These are phyloP conservation scores for Aspergillus heteromorphus DNA, from an alignment of 495 filamentous ascomycete species.

Conservation along the genomic window DNA sequence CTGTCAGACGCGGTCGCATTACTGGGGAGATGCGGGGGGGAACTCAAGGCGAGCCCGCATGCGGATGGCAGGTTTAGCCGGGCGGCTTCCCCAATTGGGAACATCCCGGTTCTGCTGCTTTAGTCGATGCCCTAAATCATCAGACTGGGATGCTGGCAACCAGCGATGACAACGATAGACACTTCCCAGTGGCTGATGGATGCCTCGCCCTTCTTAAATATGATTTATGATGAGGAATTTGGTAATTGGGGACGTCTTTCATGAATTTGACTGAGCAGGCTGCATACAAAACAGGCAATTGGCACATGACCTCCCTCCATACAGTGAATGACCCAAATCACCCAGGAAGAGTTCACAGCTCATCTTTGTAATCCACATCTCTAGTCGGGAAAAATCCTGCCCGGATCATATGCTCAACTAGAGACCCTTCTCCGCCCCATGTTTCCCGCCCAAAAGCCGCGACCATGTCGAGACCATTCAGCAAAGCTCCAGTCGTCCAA, in stretches of 20 bases:
- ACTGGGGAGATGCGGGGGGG: not conserved
- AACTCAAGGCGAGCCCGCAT: not conserved
- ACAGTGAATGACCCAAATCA: not conserved
- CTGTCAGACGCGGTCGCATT: not conserved
- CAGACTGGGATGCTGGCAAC: no score
- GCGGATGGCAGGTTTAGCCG: conserved; percentile 1
- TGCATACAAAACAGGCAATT: no score
- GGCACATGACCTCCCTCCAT: no score
- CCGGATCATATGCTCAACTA: not conserved
- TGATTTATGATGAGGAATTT: no score
- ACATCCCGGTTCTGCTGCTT: not conserved
- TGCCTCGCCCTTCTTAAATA: no score
- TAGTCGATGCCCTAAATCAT: not conserved
- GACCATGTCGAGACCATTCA: conserved; percentile 29
- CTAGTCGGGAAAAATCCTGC: not conserved
- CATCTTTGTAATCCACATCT: not conserved
- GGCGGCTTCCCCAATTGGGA: not conserved
- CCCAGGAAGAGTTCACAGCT: not conserved
- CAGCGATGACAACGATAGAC: no score
- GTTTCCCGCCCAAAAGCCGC: conserved; percentile 1
- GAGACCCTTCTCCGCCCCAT: not conserved
- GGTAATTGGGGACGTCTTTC: no score
- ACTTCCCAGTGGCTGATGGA: no score
- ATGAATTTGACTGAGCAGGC: no score
- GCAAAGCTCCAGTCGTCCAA: conserved; percentile 26